Evolutionary conservation across 208 protist species (phyloP).

Genomic region (Balamuthia mandrillaris): DNA sequence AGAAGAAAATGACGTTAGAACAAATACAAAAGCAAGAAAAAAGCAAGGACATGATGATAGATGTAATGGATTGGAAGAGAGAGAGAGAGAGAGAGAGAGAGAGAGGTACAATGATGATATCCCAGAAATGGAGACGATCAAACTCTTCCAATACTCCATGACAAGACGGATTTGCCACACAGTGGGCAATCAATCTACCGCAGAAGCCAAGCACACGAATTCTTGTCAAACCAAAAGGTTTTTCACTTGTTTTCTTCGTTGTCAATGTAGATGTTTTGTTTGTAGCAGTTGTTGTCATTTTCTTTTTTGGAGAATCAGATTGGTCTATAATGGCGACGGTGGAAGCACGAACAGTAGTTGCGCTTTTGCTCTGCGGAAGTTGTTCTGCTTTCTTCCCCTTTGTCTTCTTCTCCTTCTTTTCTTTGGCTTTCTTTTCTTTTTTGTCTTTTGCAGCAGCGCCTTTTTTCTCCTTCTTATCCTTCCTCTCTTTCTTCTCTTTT

Average conservation of each 20-base stretch:
- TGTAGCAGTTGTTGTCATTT: not conserved
- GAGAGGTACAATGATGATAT: not conserved
- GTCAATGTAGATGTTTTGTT: not conserved
- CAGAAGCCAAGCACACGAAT: not conserved
- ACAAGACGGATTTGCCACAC: not conserved
- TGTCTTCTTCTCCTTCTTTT: too few relatives aligned
- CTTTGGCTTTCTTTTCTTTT: too few relatives aligned
- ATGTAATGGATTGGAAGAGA: not conserved
- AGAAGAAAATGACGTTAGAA: too few relatives aligned
- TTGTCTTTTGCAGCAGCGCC: too few relatives aligned
- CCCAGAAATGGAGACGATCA: not conserved
- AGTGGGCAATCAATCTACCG: not conserved
- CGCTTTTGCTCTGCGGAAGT: too few relatives aligned
- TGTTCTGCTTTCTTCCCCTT: too few relatives aligned
- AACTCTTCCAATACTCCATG: not conserved
- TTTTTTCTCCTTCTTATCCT: too few relatives aligned
- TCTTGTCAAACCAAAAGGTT: not conserved
- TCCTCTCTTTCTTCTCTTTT: too few relatives aligned
- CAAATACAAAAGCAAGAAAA: not conserved
- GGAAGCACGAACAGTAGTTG: too few relatives aligned
- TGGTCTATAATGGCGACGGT: too few relatives aligned
- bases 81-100: not conserved
- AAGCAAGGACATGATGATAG: too few relatives aligned
- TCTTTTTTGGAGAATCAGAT: not conserved
- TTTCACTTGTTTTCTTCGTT: not conserved